Evolutionary conservation across 768 basidiomycete species (phyloP).

Genomic region (Collybia sordida): DNA sequence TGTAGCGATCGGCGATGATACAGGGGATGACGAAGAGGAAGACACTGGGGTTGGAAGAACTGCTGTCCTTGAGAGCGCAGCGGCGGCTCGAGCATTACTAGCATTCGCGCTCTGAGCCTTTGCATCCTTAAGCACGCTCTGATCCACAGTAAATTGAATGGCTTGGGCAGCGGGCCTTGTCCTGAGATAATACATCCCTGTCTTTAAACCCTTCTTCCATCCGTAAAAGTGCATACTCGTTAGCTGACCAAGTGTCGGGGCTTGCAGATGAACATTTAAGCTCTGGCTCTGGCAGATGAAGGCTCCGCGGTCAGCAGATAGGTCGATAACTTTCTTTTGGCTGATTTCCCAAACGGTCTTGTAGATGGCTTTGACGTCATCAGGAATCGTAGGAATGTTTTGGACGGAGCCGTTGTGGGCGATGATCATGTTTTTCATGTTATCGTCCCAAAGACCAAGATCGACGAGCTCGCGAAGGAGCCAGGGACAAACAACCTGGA

Average conservation of each 20-base stretch:
- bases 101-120: constrained; percentile 42
- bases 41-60: not conserved
- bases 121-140: constrained; percentile 67
- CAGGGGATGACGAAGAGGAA: constrained; percentile 23
- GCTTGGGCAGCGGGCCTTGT: constrained; percentile 94
- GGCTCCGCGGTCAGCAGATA: constrained; percentile 98
- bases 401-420: constrained; percentile 91
- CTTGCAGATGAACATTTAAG: constrained; percentile 89
- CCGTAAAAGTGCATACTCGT: constrained; percentile 98
- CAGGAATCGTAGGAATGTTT: constrained; percentile 85
- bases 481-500: constrained; percentile 99
- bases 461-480: constrained; percentile 97
- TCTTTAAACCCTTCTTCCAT: constrained; percentile 99
- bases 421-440: constrained; percentile 99
- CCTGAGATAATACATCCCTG: constrained; percentile 97
- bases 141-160: constrained; percentile 97
- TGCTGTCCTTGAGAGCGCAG: constrained; percentile 8
- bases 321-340: constrained; percentile 97
- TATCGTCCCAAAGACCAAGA: constrained; percentile 92
- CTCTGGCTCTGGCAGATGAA: constrained; percentile 97
- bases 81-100: constrained; percentile 20
- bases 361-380: constrained; percentile 95
- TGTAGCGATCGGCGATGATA: constrained; percentile 15
- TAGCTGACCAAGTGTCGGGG: constrained; percentile 88
- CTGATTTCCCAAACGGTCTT: constrained; percentile 99